Evolutionary conservation across 768 basidiomycete genomes (phyloP).

Genomic region (Gloeophyllum trabeum): DNA sequence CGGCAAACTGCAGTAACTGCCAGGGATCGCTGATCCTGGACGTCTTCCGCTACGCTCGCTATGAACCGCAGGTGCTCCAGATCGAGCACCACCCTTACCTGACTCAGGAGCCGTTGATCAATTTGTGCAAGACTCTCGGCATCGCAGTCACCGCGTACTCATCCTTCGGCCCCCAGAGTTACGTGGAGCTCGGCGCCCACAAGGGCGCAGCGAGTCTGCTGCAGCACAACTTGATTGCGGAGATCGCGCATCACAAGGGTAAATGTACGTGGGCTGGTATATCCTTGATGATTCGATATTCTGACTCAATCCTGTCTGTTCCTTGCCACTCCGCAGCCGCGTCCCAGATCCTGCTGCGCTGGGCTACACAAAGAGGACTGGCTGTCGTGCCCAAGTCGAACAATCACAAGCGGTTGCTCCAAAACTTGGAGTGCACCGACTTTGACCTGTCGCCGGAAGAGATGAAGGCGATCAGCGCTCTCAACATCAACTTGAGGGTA

Average conservation of each 20-base stretch:
- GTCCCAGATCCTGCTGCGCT: slow-evolving; percentile 36
- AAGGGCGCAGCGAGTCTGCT: slow-evolving; percentile 43
- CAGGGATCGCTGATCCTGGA: slow-evolving; percentile 64
- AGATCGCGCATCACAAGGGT: slow-evolving; percentile 34
- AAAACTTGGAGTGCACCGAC: slow-evolving; percentile 34
- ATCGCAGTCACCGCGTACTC: slow-evolving; percentile 47
- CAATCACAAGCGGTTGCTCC: slow-evolving; percentile 22
- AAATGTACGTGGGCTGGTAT: slow-evolving; percentile 33
- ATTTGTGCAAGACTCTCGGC: slow-evolving; percentile 28
- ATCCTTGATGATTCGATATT: not conserved
- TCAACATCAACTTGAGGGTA: slow-evolving; percentile 59
- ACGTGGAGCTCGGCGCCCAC: slow-evolving; percentile 56
- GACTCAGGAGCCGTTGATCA: slow-evolving; percentile 34
- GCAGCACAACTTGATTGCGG: slow-evolving; percentile 29
- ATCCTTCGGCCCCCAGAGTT: slow-evolving; percentile 41
- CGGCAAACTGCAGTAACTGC: slow-evolving; percentile 46
- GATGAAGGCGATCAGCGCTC: slow-evolving; percentile 38
- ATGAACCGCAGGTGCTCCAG: slow-evolving; percentile 45
- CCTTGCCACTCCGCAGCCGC: slow-evolving; percentile 14
- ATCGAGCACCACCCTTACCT: slow-evolving; percentile 51
- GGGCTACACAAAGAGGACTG: slow-evolving; percentile 35
- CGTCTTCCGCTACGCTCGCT: slow-evolving; percentile 66
- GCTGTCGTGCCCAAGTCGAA: slow-evolving; percentile 40
- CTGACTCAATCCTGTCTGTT: no score
- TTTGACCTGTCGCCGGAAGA: slow-evolving; percentile 49